Conservation (phyloP, 208 protist genomes). For the Angomonas ambiguus region DNA sequence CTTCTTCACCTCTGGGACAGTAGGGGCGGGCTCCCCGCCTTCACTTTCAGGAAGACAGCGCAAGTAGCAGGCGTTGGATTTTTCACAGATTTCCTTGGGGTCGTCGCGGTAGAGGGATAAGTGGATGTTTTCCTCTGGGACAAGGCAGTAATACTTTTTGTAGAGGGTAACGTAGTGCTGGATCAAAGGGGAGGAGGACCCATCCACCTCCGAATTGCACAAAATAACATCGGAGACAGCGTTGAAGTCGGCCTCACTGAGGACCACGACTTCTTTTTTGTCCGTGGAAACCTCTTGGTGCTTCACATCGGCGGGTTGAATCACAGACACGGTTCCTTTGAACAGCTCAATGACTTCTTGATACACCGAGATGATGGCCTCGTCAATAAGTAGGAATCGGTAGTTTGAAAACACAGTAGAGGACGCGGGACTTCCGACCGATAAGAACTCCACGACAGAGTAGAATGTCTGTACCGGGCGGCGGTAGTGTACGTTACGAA, state of each 20-base stretch:
- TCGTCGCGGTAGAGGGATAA: conserved; percentile 60
- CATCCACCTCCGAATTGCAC: not conserved
- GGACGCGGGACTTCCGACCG: conserved; percentile 23
- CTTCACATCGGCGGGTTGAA: conserved; percentile 15
- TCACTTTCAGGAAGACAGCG: not conserved
- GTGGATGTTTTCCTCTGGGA: conserved; percentile 56
- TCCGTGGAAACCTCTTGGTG: conserved; percentile 13
- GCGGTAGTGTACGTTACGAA: conserved; percentile 48
- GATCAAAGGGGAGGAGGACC: conserved; percentile 12
- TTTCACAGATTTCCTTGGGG: conserved; percentile 38
- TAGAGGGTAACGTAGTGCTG: conserved; percentile 35
- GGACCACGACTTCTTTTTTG: conserved; percentile 21
- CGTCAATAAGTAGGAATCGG: conserved; percentile 43
- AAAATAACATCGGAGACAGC: conserved; percentile 29
- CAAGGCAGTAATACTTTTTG: conserved; percentile 37
- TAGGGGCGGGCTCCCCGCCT: not conserved
- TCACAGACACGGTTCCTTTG: conserved; percentile 26
- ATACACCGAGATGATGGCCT: conserved; percentile 19
- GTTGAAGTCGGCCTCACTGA: conserved; percentile 27
- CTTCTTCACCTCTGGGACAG: not conserved
- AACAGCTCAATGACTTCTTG: conserved; percentile 25
- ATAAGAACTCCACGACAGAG: conserved; percentile 45
- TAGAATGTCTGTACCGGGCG: conserved; percentile 53
- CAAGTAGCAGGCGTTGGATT: conserved; percentile 31
- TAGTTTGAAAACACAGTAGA: conserved; percentile 31